Percentiles rank a stretch among this genome's conserved stretches.
These are phyloP conservation scores for Mytilinidion resinicola DNA, from an alignment of 495 filamentous ascomycete genomes.

Conservation along the genomic window DNA sequence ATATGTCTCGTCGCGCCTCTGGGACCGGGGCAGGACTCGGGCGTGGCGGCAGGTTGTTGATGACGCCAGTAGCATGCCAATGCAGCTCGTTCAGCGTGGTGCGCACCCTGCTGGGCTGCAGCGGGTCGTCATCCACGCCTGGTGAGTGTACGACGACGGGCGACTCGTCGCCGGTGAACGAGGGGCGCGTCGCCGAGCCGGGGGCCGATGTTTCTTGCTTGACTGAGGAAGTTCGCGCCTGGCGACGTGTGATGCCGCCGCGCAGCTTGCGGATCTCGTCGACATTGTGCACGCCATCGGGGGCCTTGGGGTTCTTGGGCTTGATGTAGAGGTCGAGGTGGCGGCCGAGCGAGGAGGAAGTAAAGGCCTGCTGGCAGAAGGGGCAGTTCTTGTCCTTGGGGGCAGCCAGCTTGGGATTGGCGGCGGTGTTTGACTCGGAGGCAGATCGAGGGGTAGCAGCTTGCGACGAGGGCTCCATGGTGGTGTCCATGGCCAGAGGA, in stretches of 20 bases:
- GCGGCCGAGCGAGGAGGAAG: conserved; percentile 85
- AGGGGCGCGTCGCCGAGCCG: conserved; percentile 8
- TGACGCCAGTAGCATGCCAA: conserved; percentile 77
- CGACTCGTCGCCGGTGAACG: conserved; percentile 17
- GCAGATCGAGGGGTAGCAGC: conserved; percentile 46
- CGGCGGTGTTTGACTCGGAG: conserved; percentile 31
- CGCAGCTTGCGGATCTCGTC: conserved; percentile 77
- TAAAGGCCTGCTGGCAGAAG: conserved; percentile 79
- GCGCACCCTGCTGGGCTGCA: conserved; percentile 42
- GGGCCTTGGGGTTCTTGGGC: conserved; percentile 73
- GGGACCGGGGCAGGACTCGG: conserved; percentile 35
- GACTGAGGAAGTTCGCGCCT: conserved; percentile 57
- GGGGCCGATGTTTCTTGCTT: conserved; percentile 44
- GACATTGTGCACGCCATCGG: conserved; percentile 82
- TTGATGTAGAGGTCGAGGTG: conserved; percentile 88
- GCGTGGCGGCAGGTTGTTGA: conserved; percentile 62
- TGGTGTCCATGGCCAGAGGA: conserved; percentile 2
- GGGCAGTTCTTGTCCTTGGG: conserved; percentile 78
- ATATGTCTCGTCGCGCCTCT: conserved; percentile 36
- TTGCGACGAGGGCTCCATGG: conserved; percentile 2
- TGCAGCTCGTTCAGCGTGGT: conserved; percentile 55
- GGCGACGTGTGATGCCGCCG: conserved; percentile 74
- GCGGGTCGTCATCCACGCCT: conserved; percentile 25
- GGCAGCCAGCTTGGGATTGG: conserved; percentile 35
- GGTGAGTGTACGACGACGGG: conserved; percentile 24